These are phyloP conservation scores for Phytopythium sindhum DNA, from an alignment of 352 stramenopile species.

Conservation along the genomic window DNA sequence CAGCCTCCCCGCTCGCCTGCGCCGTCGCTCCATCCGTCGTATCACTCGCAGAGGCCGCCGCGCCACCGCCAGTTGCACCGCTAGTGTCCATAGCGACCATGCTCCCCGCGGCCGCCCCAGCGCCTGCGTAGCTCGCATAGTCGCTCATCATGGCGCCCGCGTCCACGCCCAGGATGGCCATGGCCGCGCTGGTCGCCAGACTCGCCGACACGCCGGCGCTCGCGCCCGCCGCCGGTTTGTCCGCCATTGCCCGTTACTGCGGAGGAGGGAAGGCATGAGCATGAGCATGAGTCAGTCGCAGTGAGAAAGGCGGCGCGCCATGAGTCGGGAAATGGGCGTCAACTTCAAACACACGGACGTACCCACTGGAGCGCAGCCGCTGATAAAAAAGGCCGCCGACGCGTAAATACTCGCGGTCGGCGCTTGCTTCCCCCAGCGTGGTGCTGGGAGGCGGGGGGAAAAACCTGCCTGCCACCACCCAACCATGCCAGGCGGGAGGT, in stretches of 20 bases:
- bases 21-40: neutral
- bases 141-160: conserved; percentile 1
- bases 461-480: no score
- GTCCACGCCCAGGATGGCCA: conserved; percentile 4
- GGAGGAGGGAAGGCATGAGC: neutral
- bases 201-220: neutral
- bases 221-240: neutral
- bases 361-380: neutral
- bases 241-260: neutral
- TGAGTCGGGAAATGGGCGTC: neutral
- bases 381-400: neutral
- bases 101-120: neutral
- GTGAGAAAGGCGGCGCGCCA: neutral
- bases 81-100: neutral
- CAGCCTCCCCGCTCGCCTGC: neutral
- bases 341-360: neutral
- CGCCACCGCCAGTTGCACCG: neutral
- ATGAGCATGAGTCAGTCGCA: neutral
- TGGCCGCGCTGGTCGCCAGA: conserved; percentile 4
- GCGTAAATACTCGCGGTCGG: neutral
- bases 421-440: neutral
- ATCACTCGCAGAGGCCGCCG: neutral
- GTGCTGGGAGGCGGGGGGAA: no score
- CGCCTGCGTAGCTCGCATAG: neutral
- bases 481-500: no score